Evolutionary conservation across 257 asterid genomes (phyloP).

Genomic region (Solanum clarkiae): DNA sequence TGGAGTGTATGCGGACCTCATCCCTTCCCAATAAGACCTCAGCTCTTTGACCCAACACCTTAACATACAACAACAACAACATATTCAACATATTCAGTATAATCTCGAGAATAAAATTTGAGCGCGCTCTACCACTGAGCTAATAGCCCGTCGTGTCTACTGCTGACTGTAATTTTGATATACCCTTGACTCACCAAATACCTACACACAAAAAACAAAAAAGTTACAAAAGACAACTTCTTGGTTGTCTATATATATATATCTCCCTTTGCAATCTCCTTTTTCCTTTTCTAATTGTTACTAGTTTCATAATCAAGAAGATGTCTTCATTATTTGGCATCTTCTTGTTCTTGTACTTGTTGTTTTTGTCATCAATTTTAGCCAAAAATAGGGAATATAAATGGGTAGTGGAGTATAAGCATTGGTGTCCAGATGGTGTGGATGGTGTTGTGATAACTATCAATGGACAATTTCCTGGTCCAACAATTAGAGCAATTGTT

Average conservation of each 20-base stretch:
- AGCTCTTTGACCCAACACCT: too few species aligned
- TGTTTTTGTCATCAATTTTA: background rate
- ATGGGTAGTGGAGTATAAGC: slow-evolving; percentile 55
- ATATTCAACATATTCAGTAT: background rate
- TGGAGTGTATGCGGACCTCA: too few species aligned
- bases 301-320: background rate
- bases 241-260: too few species aligned
- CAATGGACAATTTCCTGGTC: slow-evolving; percentile 77
- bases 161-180: background rate
- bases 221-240: too few species aligned
- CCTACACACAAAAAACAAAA: background rate
- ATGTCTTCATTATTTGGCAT: background rate
- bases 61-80: background rate
- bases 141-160: background rate
- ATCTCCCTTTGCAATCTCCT: background rate
- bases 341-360: background rate
- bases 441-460: slow-evolving; percentile 50
- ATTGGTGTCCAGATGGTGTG: slow-evolving; percentile 63
- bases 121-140: too few species aligned
- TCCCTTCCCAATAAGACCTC: too few species aligned
- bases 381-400: slow-evolving; percentile 29
- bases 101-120: too few species aligned
- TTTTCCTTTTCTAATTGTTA: background rate
- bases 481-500: slow-evolving; percentile 56
- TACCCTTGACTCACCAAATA: background rate